These are phyloP conservation scores for Echria macrotheca DNA, from an alignment of 495 filamentous ascomycete genomes.

Conservation along the genomic window DNA sequence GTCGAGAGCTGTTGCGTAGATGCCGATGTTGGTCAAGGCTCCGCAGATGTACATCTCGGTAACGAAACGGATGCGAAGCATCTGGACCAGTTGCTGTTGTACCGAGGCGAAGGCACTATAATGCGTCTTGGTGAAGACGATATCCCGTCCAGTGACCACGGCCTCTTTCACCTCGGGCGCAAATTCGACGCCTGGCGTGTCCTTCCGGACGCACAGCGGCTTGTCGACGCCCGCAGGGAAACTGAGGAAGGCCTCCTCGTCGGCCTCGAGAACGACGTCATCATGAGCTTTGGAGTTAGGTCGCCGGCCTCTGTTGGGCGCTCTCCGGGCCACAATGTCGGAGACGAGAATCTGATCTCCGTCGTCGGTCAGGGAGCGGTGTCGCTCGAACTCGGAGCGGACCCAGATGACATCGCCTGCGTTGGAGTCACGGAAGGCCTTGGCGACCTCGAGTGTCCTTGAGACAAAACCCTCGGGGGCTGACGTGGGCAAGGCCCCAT, in stretches of 20 bases:
- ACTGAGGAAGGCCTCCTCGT: constrained; percentile 56
- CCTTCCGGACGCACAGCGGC: constrained; percentile 51
- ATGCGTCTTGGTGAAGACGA: constrained; percentile 68
- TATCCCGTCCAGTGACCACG: constrained; percentile 55
- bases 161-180: constrained; percentile 51
- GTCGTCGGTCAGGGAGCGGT: constrained; percentile 43
- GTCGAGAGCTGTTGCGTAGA: constrained; percentile 89
- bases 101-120: constrained; percentile 72
- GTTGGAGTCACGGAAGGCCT: constrained; percentile 60
- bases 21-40: constrained; percentile 78
- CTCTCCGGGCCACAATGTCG: constrained; percentile 22
- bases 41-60: constrained; percentile 93
- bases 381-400: constrained; percentile 64
- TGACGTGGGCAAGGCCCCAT: constrained; percentile 62
- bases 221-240: constrained; percentile 35
- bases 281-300: constrained; percentile 22
- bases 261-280: constrained; percentile 24
- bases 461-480: constrained; percentile 63
- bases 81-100: constrained; percentile 55
- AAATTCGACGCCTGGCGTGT: constrained; percentile 64
- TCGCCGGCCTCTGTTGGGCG: constrained; percentile 13
- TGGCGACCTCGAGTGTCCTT: constrained; percentile 58
- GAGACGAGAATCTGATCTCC: constrained; percentile 45
- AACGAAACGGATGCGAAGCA: constrained; percentile 69
- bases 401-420: constrained; percentile 85